Evolutionary conservation across 768 basidiomycete species (phyloP).

Genomic region (Tulasnella sp.): DNA sequence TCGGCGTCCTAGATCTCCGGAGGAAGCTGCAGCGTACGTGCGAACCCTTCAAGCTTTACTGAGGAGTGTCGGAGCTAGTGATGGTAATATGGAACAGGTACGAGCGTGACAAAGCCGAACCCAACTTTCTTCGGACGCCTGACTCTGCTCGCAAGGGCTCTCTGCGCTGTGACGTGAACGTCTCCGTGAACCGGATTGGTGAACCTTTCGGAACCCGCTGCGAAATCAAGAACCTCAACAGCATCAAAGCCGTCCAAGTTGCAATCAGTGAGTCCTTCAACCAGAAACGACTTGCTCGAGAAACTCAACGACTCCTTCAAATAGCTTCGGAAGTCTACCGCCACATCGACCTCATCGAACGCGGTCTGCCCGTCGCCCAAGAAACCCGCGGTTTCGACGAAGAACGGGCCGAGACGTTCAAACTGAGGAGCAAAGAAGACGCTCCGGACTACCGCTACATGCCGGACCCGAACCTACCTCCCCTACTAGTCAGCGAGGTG

Average conservation of each 20-base stretch:
- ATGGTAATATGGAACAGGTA: conserved; percentile 96
- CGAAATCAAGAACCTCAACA: conserved; percentile 96
- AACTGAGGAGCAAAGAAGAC: conserved; percentile 80
- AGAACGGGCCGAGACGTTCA: conserved; percentile 65
- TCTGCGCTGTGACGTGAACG: conserved; percentile 88
- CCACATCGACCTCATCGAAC: conserved; percentile 49
- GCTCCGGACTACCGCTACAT: conserved; percentile 96
- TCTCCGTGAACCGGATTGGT: conserved; percentile 68
- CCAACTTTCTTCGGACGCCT: neutral
- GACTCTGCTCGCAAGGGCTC: conserved; percentile 56
- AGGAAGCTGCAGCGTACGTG: conserved; percentile 85
- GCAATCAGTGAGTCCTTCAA: conserved; percentile 59
- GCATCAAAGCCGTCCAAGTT: conserved; percentile 67
- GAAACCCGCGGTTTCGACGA: conserved; percentile 92
- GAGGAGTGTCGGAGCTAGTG: conserved; percentile 74
- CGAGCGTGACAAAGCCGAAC: neutral
- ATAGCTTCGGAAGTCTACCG: conserved; percentile 72
- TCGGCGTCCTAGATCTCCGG: conserved; percentile 44
- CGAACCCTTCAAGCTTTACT: conserved; percentile 69
- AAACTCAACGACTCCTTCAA: neutral
- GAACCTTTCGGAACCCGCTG: conserved; percentile 63
- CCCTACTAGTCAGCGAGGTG: conserved; percentile 33
- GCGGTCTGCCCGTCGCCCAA: conserved; percentile 42
- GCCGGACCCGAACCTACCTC: conserved; percentile 91
- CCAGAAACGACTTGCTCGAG: neutral